A percentile compares a stretch with the other conserved stretches of the same genome.
These are phyloP conservation scores for Tilletia indica DNA, from an alignment of 1,284 basidiomycete genomes.

Conservation along the genomic window DNA sequence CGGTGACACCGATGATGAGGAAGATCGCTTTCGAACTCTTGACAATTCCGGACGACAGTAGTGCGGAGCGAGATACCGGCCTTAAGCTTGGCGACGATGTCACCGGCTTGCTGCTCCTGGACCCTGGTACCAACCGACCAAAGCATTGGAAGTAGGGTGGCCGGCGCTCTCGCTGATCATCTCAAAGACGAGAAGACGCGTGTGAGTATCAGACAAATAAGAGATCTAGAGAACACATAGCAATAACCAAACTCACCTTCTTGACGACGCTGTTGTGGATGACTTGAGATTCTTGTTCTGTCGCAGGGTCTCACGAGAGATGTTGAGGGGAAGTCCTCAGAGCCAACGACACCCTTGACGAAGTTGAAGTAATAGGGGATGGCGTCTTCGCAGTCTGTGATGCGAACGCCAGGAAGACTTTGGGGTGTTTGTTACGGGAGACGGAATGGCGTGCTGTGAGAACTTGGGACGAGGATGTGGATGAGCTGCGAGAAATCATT, in stretches of 20 bases:
- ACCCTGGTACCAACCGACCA: conserved; percentile 65
- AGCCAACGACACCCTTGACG: too few relatives aligned
- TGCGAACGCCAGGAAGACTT: too few relatives aligned
- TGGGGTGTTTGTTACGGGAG: too few relatives aligned
- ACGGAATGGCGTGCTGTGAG: too few relatives aligned
- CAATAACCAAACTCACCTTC: conserved; percentile 71
- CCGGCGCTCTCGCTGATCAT: conserved; percentile 82
- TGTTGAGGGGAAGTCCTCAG: too few relatives aligned
- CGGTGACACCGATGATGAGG: conserved; percentile 63
- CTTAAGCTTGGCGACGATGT: conserved; percentile 63
- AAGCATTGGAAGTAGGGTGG: conserved; percentile 59
- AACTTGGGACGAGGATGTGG: too few relatives aligned
- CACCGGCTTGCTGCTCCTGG: conserved; percentile 62
- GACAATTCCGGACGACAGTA: conserved; percentile 59
- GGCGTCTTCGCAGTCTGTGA: too few relatives aligned
- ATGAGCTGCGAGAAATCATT: conserved; percentile 99
- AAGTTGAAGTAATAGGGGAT: too few relatives aligned
- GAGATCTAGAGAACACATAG: background rate
- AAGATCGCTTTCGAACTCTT: conserved; percentile 62
- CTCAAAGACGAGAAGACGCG: conserved; percentile 63
- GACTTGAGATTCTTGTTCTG: conserved; percentile 99
- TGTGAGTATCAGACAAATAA: background rate
- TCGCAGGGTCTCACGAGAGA: too few relatives aligned
- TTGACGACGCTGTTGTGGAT: conserved; percentile 85
- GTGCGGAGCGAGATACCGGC: conserved; percentile 63